Conservation (phyloP, 495 filamentous ascomycete genomes). For the Aspergillus heteromorphus region DNA sequence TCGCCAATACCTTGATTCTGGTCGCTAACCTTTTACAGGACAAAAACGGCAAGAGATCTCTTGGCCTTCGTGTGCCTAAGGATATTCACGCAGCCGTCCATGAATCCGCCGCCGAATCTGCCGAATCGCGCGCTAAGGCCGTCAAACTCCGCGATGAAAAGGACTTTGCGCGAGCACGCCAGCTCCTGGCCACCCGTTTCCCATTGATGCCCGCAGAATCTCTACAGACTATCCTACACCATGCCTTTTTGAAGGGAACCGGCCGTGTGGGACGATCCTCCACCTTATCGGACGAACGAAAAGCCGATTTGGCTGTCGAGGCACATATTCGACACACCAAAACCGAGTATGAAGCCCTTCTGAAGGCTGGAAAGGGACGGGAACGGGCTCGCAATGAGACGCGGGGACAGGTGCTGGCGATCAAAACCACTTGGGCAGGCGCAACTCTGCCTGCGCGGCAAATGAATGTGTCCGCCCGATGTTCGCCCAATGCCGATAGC, state of each 20-base stretch:
- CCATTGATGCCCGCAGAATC: constrained; percentile 38
- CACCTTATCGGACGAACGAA: constrained; percentile 29
- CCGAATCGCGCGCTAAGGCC: constrained; percentile 34
- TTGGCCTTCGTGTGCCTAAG: constrained; percentile 45
- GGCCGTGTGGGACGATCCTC: constrained; percentile 44
- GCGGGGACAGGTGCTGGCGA: constrained; percentile 19
- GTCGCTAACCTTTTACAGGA: constrained; percentile 20
- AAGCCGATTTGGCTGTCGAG: constrained; percentile 40
- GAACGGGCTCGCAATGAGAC: constrained; percentile 23
- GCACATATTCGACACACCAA: constrained; percentile 48
- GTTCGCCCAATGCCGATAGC: too few species aligned
- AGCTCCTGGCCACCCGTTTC: constrained; percentile 32
- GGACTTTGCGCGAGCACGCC: constrained; percentile 24
- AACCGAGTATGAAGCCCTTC: constrained; percentile 41
- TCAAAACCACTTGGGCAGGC: constrained; percentile 33
- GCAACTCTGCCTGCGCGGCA: too few species aligned
- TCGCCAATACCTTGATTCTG: neutral
- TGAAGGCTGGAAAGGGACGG: constrained; percentile 23
- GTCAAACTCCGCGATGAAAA: constrained; percentile 34
- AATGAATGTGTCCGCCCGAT: constrained; percentile 1
- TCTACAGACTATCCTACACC: constrained; percentile 33
- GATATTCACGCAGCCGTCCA: constrained; percentile 30
- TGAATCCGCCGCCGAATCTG: constrained; percentile 28
- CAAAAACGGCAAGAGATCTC: constrained; percentile 23
- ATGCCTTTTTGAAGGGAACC: constrained; percentile 46